phyloP scores from a whole-genome alignment of 306 rosid species.

The Mimosa pudica region DNA sequence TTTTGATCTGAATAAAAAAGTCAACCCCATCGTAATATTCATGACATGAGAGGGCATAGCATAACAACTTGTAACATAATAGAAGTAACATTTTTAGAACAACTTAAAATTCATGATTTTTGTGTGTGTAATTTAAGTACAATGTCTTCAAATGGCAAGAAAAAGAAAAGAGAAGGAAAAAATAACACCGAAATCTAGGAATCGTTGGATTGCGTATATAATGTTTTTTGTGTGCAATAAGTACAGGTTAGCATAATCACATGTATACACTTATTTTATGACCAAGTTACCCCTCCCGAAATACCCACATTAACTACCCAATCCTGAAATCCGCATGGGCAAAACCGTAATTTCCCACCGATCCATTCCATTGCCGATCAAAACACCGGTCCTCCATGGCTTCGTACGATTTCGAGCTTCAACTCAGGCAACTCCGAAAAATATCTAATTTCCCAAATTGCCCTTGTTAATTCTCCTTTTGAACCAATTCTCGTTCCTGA shows the following conservation, averaged over 20 bases:
- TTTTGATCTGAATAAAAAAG: no score
- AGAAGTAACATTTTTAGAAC: neutral
- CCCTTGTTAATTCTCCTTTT: slow-evolving; percentile 29
- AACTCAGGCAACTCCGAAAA: slow-evolving; percentile 47
- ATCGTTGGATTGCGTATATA: slow-evolving; percentile 12
- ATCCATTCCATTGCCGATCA: slow-evolving; percentile 74
- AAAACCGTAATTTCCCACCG: slow-evolving; percentile 39
- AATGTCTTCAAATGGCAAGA: neutral
- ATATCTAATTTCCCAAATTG: slow-evolving; percentile 36
- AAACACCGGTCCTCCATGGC: slow-evolving; percentile 83
- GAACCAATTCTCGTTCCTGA: slow-evolving; percentile 29
- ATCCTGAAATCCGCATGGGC: slow-evolving; percentile 44
- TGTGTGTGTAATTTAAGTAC: neutral
- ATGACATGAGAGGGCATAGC: no score
- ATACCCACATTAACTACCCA: neutral
- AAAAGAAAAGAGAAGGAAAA: neutral
- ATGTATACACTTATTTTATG: slow-evolving; percentile 15
- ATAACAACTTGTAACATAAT: no score
- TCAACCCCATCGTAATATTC: no score
- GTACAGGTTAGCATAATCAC: slow-evolving; percentile 33
- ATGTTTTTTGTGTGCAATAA: slow-evolving; percentile 7
- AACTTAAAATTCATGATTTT: neutral
- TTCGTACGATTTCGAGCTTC: slow-evolving; percentile 68
- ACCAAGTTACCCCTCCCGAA: slow-evolving; percentile 33
- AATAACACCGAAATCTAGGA: slow-evolving; percentile 2